Base-by-base conservation (phyloP, 306 rosid genomes). In the Castanea mollissima region DNA sequence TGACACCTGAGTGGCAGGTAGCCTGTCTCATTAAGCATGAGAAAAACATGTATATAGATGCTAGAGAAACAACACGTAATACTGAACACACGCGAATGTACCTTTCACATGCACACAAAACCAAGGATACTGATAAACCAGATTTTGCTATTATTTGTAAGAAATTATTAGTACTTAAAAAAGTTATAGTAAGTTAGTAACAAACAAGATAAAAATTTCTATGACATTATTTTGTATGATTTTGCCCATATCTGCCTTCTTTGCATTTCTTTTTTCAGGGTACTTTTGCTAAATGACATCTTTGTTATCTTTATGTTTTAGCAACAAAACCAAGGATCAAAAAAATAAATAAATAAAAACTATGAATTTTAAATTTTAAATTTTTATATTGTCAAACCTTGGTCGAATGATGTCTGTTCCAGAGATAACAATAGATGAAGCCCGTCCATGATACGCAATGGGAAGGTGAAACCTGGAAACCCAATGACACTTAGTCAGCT, bases 401-500 rank as follows among this genome's bases (percentile, higher is more conserved):
- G 99, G 99, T 73, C 98, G 91, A 86, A 83, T 74, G 32, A 92
- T 87, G 81, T 95, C 91, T 5, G 98, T 91, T 76, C 98, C 98
- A 1, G 98, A 92, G 75, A 95, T 78, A 75, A 95, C 96, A 90
- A 95, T 49, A n/a, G 99, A 92, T 32, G 99, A 95, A 74, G 99
- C 89, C 31, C 98, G 85, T 72, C 99, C 99, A 87, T 95, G 99
- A 85, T 95, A 95, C 27, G 93, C 99, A 87, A 95, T 80, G 32
- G 99, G 99, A 81, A 95, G 83, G 84, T 83, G 98, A 84, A 86
- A 95, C 99, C 99, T 95, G 52, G 6, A 58, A 14, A 64, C 31
- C 69, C 71, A 72, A 55, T 12, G 73, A 75, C 21, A 74, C 59
- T 41, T 52, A 12, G 34, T 18, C 60, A 19, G 46, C 72, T 16